Percentiles rank a stretch among this genome's conserved stretches.
Conservation (phyloP, 345 rosid genomes). For the Brassica incana region DNA sequence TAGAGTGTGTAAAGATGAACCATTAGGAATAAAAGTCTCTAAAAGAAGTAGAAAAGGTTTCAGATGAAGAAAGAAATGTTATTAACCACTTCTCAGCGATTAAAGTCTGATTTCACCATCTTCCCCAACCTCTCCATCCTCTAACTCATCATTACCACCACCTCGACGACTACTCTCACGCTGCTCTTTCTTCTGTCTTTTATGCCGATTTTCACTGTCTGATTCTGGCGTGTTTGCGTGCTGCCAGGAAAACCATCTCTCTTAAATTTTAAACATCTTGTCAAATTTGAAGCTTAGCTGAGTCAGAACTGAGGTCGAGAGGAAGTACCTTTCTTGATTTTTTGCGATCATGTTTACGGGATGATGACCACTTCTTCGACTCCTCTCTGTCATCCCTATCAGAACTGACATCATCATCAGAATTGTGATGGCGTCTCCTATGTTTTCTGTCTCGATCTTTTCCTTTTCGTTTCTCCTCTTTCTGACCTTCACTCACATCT, state of each 20-base stretch:
- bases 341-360: slow-evolving; percentile 81
- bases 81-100: slow-evolving; percentile 9
- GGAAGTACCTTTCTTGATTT: slow-evolving; percentile 79
- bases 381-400: slow-evolving; percentile 87
- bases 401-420: slow-evolving; percentile 69
- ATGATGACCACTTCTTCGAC: slow-evolving; percentile 57
- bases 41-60: not conserved
- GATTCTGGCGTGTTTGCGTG: slow-evolving; percentile 77
- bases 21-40: not conserved
- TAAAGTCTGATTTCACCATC: slow-evolving; percentile 78
- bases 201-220: slow-evolving; percentile 73
- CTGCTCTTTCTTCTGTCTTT: slow-evolving; percentile 74
- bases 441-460: slow-evolving; percentile 85
- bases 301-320: not conserved
- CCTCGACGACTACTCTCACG: slow-evolving; percentile 64
- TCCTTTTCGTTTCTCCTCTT: slow-evolving; percentile 79
- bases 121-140: slow-evolving; percentile 95
- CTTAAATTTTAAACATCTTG: not conserved
- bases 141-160: slow-evolving; percentile 76
- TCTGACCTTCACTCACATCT: slow-evolving; percentile 65
- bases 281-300: not conserved
- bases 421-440: slow-evolving; percentile 64
- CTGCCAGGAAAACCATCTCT: slow-evolving; percentile 6
- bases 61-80: slow-evolving; percentile 1
- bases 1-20: not conserved